These are phyloP conservation scores for Yamadazyma taylorii DNA, from an alignment of 1,139 yeast genomes.

Conservation along the genomic window DNA sequence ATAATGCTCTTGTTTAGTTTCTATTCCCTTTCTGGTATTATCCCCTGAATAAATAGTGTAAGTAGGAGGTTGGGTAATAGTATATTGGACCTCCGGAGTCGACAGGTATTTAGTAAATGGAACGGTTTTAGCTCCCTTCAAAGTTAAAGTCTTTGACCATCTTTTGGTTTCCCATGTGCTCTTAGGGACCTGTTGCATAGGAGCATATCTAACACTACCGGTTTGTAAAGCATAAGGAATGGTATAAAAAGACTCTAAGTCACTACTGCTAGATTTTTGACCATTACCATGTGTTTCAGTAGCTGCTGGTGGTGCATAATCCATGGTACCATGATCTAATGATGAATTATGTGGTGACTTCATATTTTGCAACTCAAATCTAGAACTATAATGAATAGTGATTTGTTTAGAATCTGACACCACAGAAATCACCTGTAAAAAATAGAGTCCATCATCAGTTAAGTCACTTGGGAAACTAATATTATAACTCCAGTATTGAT, in stretches of 20 bases:
- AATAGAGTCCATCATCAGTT: constrained; percentile 16
- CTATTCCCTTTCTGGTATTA: constrained; percentile 8
- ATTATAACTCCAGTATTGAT: constrained; percentile 8
- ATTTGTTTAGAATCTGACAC: constrained; percentile 3
- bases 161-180: constrained; percentile 5
- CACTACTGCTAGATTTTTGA: constrained; percentile 9
- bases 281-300: constrained; percentile 25
- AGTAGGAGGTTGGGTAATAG: constrained; percentile 15
- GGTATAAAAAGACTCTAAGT: constrained; percentile 23
- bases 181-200: constrained; percentile 24
- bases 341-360: constrained; percentile 1
- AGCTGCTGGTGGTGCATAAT: constrained; percentile 34
- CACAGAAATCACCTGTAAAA: constrained; percentile 12
- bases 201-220: constrained; percentile 30
- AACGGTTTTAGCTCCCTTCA: neutral
- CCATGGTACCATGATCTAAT: constrained; percentile 23
- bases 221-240: constrained; percentile 29
- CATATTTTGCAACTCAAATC: constrained; percentile 29
- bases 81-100: constrained; percentile 12
- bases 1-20: constrained; percentile 8
- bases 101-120: constrained; percentile 5
- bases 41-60: constrained; percentile 8
- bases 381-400: constrained; percentile 28
- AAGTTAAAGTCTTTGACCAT: constrained; percentile 5
- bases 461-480: constrained; percentile 2